These are phyloP conservation scores for Globisporangium nagaii DNA, from an alignment of 352 stramenopile species.

Conservation along the genomic window DNA sequence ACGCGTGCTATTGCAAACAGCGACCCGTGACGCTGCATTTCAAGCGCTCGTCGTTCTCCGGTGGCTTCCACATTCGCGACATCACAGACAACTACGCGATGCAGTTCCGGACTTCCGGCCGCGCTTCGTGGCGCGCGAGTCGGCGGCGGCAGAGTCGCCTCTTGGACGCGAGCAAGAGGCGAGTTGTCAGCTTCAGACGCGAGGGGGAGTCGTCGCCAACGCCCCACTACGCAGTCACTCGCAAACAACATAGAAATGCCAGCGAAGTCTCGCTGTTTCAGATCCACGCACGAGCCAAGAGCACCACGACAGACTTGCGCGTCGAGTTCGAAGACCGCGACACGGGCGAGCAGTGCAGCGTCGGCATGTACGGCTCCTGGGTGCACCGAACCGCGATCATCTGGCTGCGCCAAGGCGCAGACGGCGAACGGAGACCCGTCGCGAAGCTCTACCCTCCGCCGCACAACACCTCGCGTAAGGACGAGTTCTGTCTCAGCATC, in stretches of 20 bases:
- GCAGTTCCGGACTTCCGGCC: neutral
- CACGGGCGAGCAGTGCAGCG: neutral
- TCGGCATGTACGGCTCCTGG: neutral
- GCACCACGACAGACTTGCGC: neutral
- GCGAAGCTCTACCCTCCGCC: neutral
- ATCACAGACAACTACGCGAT: constrained; percentile 1
- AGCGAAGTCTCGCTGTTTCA: neutral
- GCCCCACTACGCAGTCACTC: neutral
- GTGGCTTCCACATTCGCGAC: neutral
- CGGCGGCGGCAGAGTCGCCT: neutral
- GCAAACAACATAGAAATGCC: neutral
- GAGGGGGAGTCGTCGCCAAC: neutral
- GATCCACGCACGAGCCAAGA: neutral
- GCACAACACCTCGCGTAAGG: neutral
- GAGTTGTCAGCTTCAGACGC: neutral
- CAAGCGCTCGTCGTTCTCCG: neutral
- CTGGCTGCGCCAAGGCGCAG: neutral
- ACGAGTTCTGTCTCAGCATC: neutral
- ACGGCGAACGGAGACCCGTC: neutral
- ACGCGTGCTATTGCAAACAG: neutral
- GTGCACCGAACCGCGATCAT: neutral
- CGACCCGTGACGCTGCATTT: neutral
- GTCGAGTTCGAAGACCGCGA: neutral
- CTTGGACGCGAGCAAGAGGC: neutral
- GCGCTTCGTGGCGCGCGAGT: neutral